Percentiles rank a stretch among this genome's conserved stretches.
These are phyloP conservation scores for Microbotryum saponariae DNA, from an alignment of 1,284 basidiomycete genomes.

Conservation along the genomic window DNA sequence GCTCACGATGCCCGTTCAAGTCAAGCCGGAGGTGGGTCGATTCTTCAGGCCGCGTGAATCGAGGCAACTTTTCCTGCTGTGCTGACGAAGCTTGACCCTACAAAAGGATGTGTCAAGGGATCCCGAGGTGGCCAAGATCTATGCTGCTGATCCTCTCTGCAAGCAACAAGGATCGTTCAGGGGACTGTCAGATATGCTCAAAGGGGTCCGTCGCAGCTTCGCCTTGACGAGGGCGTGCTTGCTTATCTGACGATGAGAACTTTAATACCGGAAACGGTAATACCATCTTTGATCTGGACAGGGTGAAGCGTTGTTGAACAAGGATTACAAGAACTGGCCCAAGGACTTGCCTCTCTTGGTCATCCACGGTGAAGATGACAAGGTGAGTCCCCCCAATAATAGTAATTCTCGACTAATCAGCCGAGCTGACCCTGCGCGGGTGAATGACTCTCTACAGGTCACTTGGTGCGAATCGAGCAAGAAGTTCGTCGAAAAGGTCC, in stretches of 20 bases:
- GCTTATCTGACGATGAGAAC: background rate
- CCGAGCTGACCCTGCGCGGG: background rate
- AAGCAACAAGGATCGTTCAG: conserved; percentile 33
- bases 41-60: background rate
- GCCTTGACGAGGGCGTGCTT: too few relatives aligned
- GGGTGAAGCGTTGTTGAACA: conserved; percentile 35
- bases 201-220: conserved; percentile 27
- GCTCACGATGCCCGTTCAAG: conserved; percentile 27
- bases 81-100: too few relatives aligned
- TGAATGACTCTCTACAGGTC: conserved; percentile 1
- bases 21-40: conserved; percentile 26
- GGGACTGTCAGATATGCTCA: conserved; percentile 39
- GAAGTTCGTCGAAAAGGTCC: conserved; percentile 16
- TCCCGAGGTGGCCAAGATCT: conserved; percentile 25
- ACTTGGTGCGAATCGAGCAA: conserved; percentile 7
- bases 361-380: conserved; percentile 42
- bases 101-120: conserved; percentile 33
- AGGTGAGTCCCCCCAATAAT: conserved; percentile 26
- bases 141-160: conserved; percentile 36
- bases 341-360: conserved; percentile 39
- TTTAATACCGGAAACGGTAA: background rate
- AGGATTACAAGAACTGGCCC: conserved; percentile 39
- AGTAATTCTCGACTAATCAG: background rate
- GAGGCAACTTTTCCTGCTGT: background rate
- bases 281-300: background rate